These are phyloP conservation scores for Pythium biforme DNA, from an alignment of 352 stramenopile genomes.

Conservation along the genomic window DNA sequence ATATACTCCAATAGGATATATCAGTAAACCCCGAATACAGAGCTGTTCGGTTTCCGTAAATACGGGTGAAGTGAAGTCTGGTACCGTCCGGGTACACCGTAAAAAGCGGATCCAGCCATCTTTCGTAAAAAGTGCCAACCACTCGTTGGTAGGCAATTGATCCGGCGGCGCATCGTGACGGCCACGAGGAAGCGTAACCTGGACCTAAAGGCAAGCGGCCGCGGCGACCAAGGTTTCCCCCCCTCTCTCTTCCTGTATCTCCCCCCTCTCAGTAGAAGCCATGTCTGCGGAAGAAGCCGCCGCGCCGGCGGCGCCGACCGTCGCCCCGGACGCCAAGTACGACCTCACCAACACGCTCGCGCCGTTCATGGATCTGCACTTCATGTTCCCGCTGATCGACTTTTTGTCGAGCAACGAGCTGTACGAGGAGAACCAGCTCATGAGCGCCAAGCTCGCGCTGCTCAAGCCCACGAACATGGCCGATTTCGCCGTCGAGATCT, in stretches of 20 bases:
- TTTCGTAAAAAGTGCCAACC: conserved; percentile 31
- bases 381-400: conserved; percentile 97
- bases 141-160: conserved; percentile 33
- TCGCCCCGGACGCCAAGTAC: conserved; percentile 77
- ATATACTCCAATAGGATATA: conserved; percentile 21
- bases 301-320: conserved; percentile 29
- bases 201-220: conserved; percentile 4
- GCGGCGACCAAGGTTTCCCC: neutral
- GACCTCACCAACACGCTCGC: conserved; percentile 94
- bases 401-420: conserved; percentile 90
- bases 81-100: conserved; percentile 12
- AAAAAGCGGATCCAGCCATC: conserved; percentile 17
- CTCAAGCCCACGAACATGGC: conserved; percentile 96
- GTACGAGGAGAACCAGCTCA: conserved; percentile 91
- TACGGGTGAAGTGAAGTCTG: conserved; percentile 3
- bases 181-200: conserved; percentile 10
- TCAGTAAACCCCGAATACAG: too few species aligned
- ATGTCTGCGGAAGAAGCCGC: conserved; percentile 45
- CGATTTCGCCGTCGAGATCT: conserved; percentile 96
- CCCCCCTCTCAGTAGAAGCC: too few species aligned
- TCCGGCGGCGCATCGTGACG: conserved; percentile 1
- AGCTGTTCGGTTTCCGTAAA: too few species aligned
- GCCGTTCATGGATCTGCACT: conserved; percentile 96
- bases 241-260: neutral
- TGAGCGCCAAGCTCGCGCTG: conserved; percentile 89